Evolutionary conservation across 2,329 filamentous ascomycete genomes (phyloP), one percentile per base, ranked within the genome.

Genomic region (Aspergillus brunneoviolaceus): DNA sequence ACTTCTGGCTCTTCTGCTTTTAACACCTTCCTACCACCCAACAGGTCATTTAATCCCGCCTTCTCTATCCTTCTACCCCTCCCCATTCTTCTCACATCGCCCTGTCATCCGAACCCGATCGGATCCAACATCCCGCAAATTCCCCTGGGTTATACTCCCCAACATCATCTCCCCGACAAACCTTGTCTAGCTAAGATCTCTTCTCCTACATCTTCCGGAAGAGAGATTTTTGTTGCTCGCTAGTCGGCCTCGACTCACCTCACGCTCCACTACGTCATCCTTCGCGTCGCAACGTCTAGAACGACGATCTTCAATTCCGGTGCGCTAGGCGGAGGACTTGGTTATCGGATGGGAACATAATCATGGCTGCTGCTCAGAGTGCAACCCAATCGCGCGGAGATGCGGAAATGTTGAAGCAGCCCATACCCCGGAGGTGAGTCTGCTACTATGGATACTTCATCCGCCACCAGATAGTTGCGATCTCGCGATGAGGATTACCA

Each of bases 351-450:
- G 74, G 75, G 71, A 77, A 66, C 68, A 62, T 69, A 67, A 71
- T 61, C 63, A 78, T 80, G 78, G 76, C 77, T 70, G 72, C 76
- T 70, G 70, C 73, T 71, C 72, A 76, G 64, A 78, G 78, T 73
- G 77, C 78, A 73, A 75, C 78, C 67, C 82, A 81, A 67, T 74
- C 79, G 68, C 77, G 80, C 67, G 79, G 79, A 60, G 83, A 85
- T 58, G 81, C 82, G 55, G 84, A 86, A 69, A 75, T 85, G 73
- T 75, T 85, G 69, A 80, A 84, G 69, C 85, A 86, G 74, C 80
- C 83, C 60, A 81, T 84, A 74, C 75, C 81, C 72, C 82, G 83
- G 70, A 83, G 81, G 84, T 87, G 80, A 81, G 83, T 80, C 59
- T 58, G 53, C 62, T 56, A 39, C 55, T 35, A 55, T 63, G 60